Evolutionary conservation across 306 rosid species (phyloP).

Genomic region (Abrus precatorius): DNA sequence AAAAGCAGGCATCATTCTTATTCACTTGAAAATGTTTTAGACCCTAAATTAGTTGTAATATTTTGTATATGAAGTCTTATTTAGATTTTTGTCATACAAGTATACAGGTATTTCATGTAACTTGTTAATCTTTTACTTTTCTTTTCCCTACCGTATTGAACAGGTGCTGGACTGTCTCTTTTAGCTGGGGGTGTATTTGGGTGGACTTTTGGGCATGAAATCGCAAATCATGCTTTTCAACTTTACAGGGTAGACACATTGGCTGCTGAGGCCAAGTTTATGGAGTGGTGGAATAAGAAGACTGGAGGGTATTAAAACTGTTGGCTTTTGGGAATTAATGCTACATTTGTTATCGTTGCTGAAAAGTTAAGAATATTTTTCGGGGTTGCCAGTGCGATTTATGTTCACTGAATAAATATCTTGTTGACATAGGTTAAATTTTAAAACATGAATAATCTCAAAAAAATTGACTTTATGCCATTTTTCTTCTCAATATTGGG

Average conservation of each 20-base stretch:
- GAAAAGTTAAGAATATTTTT: constrained; percentile 49
- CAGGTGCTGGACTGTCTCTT: constrained; percentile 83
- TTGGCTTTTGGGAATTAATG: constrained; percentile 26
- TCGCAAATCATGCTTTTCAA: constrained; percentile 78
- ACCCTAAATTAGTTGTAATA: constrained; percentile 25
- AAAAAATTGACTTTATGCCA: constrained; percentile 38
- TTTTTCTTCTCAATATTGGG: not conserved
- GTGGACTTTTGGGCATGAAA: constrained; percentile 68
- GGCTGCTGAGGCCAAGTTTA: constrained; percentile 78
- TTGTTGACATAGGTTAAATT: constrained; percentile 38
- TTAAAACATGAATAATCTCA: constrained; percentile 31
- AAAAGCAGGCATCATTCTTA: constrained; percentile 11
- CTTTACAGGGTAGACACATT: constrained; percentile 86
- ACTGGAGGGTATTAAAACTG: constrained; percentile 53
- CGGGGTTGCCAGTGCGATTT: constrained; percentile 44
- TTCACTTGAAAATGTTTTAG: not conserved
- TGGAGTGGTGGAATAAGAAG: constrained; percentile 87
- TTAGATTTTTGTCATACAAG: not conserved
- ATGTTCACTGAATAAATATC: constrained; percentile 50
- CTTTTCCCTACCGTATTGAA: constrained; percentile 10
- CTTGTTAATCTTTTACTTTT: constrained; percentile 29
- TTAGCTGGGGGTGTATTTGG: constrained; percentile 80
- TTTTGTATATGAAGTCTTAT: constrained; percentile 11
- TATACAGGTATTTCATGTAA: constrained; percentile 14
- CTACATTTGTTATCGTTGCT: constrained; percentile 41